Percentiles rank a stretch among this genome's conserved stretches.
These are phyloP conservation scores for Pleurotus platypus DNA, from an alignment of 768 basidiomycete genomes.

Conservation along the genomic window DNA sequence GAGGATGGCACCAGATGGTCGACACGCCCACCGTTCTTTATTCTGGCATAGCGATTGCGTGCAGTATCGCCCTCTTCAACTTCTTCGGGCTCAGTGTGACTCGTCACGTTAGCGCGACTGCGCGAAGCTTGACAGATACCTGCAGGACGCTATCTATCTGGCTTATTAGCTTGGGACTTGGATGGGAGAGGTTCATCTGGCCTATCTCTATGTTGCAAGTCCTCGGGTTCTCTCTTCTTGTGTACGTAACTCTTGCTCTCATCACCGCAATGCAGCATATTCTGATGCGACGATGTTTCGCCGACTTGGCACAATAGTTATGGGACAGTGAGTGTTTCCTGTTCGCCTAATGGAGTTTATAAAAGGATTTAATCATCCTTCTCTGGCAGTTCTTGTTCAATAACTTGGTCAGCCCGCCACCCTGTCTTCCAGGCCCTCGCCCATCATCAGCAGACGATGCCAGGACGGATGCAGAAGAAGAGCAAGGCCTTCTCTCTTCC, in stretches of 20 bases:
- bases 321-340: constrained; percentile 61
- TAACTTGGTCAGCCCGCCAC: constrained; percentile 65
- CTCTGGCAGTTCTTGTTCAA: constrained; percentile 80
- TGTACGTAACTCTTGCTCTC: constrained; percentile 51
- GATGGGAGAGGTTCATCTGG: constrained; percentile 85
- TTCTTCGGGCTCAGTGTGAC: constrained; percentile 91
- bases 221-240: constrained; percentile 80
- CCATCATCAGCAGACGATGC: constrained; percentile 23
- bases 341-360: constrained; percentile 10
- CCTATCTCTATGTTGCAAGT: constrained; percentile 84
- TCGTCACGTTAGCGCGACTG: constrained; percentile 89
- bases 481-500: constrained; percentile 43
- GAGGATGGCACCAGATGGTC: constrained; percentile 88
- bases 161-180: constrained; percentile 83
- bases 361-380: constrained; percentile 8
- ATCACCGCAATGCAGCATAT: background rate
- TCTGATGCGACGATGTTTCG: background rate
- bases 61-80: constrained; percentile 81
- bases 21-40: constrained; percentile 68
- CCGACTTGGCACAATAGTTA: constrained; percentile 46
- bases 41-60: constrained; percentile 66
- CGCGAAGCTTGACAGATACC: constrained; percentile 88
- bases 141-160: constrained; percentile 96
- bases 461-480: constrained; percentile 55
- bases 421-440: constrained; percentile 53